Evolutionary conservation across 2,329 filamentous ascomycete species (phyloP), one percentile per base, ranked within the genome.

Genomic region (Beauveria pseudobassiana): DNA sequence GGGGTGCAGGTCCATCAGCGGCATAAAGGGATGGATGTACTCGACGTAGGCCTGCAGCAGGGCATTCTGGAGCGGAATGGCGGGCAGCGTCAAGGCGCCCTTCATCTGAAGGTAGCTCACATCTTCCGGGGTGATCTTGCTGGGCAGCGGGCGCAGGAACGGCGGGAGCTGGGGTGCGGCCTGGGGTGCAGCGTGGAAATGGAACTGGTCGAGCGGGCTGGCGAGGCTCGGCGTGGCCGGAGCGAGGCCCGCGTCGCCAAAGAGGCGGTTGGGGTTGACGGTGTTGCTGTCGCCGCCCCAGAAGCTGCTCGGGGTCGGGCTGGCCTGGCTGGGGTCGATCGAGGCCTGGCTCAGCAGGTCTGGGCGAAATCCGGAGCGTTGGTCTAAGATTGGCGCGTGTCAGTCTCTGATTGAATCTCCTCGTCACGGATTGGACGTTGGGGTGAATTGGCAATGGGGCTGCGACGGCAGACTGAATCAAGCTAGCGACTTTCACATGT

Each of bases 11-110:
- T 90, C 91, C 65, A 97, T 77, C 38, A 96, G 79, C 26, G 93
- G 93, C 91, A 97, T 96, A 73, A 91, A 97, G 1, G 93, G 91
- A 72, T 97, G 89, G 8, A 97, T 91, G 72, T 89, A 96, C 76
- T 96, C 90, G 64, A 93, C 82, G 69, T 95, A 97, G 45, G 87
- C 87, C 67, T 87, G 87, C 18, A 98, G 78, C 49, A 97, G 81
- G 63, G 92, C 91, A 72, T 90, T 91, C 69, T 93, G 89, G 42
- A 97, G 78, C 5, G 78, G 76, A 4, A 81, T 74, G 46, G 83
- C 80, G 2, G 93, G 93, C 46, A 97, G 83, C 1, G 86, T 86
- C 66, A 97, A 78, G 1, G 92, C 92, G 5, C 92, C 92, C 78
- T 96, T 97, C 71, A 87, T 84, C 64, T 87, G 83, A 62, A 97